Percentiles rank a stretch among this genome's conserved stretches.
phyloP scores from a whole-genome alignment of 108 stramenopile species.

The Pseudonitzschia pungens region DNA sequence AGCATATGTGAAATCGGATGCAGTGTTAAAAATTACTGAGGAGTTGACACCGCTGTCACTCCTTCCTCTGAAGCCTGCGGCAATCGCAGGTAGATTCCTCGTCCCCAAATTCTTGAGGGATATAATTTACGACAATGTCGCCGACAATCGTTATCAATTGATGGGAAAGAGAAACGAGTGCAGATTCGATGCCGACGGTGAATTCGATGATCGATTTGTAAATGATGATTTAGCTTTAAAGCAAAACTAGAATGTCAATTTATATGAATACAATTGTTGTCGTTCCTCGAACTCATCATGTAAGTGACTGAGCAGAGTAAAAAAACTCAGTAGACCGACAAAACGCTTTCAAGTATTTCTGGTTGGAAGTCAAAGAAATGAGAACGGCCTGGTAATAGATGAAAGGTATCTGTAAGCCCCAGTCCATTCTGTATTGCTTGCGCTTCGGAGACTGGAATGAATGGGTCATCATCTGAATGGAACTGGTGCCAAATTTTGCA shows the following conservation, averaged over 20 bases:
- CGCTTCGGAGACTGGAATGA: conserved; percentile 62
- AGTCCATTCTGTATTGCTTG: conserved; percentile 58
- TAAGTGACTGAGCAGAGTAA: not conserved
- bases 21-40: conserved; percentile 60
- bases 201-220: conserved; percentile 64
- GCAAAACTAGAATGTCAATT: not conserved
- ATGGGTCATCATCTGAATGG: conserved; percentile 75
- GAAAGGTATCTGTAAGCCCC: conserved; percentile 49
- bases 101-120: conserved; percentile 68
- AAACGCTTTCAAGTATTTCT: conserved; percentile 49
- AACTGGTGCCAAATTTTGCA: conserved; percentile 64
- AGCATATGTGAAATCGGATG: conserved; percentile 69
- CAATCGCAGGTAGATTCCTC: conserved; percentile 36
- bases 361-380: conserved; percentile 66
- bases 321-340: conserved; percentile 30
- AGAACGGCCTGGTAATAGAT: conserved; percentile 60
- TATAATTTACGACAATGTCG: conserved; percentile 75
- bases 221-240: conserved; percentile 45
- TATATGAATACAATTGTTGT: too few species aligned
- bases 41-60: conserved; percentile 55
- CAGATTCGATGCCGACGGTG: conserved; percentile 63
- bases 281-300: too few species aligned
- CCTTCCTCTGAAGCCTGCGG: conserved; percentile 45
- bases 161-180: conserved; percentile 58
- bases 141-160: conserved; percentile 74